These are phyloP conservation scores for Trypanosoma grayi DNA, from an alignment of 208 protist genomes.

Conservation along the genomic window DNA sequence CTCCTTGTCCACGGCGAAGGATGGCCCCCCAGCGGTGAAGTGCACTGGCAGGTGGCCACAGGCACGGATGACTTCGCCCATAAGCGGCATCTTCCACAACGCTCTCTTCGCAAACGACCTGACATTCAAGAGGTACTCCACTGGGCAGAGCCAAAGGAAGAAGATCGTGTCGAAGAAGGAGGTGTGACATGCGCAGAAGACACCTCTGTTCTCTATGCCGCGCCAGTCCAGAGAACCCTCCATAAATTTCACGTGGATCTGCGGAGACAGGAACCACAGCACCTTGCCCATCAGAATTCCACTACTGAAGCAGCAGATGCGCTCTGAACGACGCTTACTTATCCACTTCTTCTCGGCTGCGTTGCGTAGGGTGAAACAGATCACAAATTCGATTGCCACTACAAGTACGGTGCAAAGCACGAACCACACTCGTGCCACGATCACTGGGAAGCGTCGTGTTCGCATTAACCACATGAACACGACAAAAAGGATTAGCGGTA, in stretches of 20 bases:
- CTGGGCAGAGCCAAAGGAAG: slow-evolving; percentile 55
- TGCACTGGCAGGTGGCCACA: slow-evolving; percentile 86
- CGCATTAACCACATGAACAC: slow-evolving; percentile 48
- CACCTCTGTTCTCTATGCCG: slow-evolving; percentile 48
- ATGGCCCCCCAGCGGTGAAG: slow-evolving; percentile 53
- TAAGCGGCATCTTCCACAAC: slow-evolving; percentile 67
- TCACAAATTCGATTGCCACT: slow-evolving; percentile 34
- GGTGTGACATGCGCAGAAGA: slow-evolving; percentile 76
- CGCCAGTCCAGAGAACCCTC: slow-evolving; percentile 51
- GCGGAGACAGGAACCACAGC: slow-evolving; percentile 45
- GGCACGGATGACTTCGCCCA: slow-evolving; percentile 60
- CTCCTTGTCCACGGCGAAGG: slow-evolving; percentile 77
- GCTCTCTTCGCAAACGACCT: slow-evolving; percentile 76
- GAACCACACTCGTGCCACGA: slow-evolving; percentile 66
- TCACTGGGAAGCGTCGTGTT: slow-evolving; percentile 39
- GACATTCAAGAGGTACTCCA: slow-evolving; percentile 43
- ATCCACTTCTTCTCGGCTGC: slow-evolving; percentile 29
- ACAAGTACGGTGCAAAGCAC: slow-evolving; percentile 39
- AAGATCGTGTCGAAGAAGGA: slow-evolving; percentile 87
- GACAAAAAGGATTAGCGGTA: slow-evolving; percentile 32
- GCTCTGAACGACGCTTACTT: slow-evolving; percentile 25
- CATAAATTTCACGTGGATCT: slow-evolving; percentile 65
- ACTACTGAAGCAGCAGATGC: slow-evolving; percentile 36
- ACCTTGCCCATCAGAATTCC: slow-evolving; percentile 42
- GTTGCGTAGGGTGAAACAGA: slow-evolving; percentile 26